Base-by-base conservation (phyloP, 2,329 filamentous ascomycete species). In the Microdochium bolleyi region DNA sequence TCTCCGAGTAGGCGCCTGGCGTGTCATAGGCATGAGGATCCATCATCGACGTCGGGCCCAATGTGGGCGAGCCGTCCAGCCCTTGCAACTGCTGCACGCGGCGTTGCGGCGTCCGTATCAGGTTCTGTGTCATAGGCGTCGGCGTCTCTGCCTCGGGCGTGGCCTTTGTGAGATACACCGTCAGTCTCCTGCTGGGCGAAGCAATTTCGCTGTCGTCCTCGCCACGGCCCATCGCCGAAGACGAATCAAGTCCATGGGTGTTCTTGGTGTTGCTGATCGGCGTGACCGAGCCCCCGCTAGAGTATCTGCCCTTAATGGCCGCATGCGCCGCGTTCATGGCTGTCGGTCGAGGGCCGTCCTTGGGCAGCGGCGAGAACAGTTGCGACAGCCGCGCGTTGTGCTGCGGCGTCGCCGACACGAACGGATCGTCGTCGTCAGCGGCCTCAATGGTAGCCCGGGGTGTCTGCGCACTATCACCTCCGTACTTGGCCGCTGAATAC, bases 291-390 rank as follows among this genome's bases (percentile, higher is more conserved):
- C 41, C 21, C 41, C 16, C 41, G 19, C 37, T 16, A 16, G 41
- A 46, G 21, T 46, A 46, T 22, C 41, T 46, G 19, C 41, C 21
- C 41, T 24, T 55, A 21, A 55, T 37, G 5, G 48, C 49, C 9
- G 52, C 48, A 9, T 49, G 14, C 1, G 54, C 50, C 21, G 34
- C 11, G 58, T 49, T 10, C 24, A 10, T 11, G 11, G 1, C 24
- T 34, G 27, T 25, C 24, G 24, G 24, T 30, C 44, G 22, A n/a
- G 22, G 8, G 27, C 24, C 21, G 53, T 61, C 56, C 7, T 48
- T 55, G 8, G 63, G 63, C 1, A 64, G 22, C 2, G 60, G 60
- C 1, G 62, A 60, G 54, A 65, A 65, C 2, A 66, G 46, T 16
- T 61, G 57, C 0, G 63, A 67, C 5, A 65, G 52, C n/a, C 61